These are phyloP conservation scores for Senecio squalidus DNA, from an alignment of 140 eudicot species.

Conservation along the genomic window DNA sequence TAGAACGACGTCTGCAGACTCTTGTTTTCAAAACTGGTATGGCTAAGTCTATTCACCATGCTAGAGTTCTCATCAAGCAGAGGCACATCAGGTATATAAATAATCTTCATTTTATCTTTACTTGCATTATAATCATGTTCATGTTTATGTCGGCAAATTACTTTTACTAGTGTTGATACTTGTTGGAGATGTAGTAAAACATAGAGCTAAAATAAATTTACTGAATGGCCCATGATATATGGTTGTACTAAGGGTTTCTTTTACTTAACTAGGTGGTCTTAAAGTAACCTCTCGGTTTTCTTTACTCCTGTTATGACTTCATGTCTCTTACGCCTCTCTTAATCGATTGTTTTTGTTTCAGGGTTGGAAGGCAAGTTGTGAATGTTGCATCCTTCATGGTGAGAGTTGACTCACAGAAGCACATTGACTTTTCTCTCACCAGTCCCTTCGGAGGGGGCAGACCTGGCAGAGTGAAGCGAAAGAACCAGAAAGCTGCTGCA, in stretches of 20 bases:
- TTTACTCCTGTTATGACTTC: background rate
- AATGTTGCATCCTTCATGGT: slow-evolving; percentile 82
- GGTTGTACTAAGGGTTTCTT: too few species aligned
- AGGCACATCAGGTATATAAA: slow-evolving; percentile 67
- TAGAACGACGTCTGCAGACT: slow-evolving; percentile 74
- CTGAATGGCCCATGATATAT: too few species aligned
- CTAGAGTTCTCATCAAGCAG: slow-evolving; percentile 77
- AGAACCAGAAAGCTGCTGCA: slow-evolving; percentile 73
- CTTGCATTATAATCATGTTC: background rate
- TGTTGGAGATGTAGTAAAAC: too few species aligned
- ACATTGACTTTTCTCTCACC: slow-evolving; percentile 70
- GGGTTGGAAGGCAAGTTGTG: slow-evolving; percentile 86
- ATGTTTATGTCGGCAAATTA: background rate
- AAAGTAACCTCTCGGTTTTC: too few species aligned
- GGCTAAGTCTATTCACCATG: slow-evolving; percentile 90
- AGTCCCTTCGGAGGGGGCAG: slow-evolving; percentile 86
- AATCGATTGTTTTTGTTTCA: background rate
- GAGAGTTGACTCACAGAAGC: slow-evolving; percentile 66
- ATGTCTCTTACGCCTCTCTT: background rate
- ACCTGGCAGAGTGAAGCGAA: slow-evolving; percentile 85
- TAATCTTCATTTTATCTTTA: too few species aligned
- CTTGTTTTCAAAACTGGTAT: slow-evolving; percentile 77
- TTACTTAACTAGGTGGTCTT: too few species aligned
- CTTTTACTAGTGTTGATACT: background rate
- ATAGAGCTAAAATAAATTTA: too few species aligned